phyloP scores from a whole-genome alignment of 148 eudicot genomes.

The Rhododendron kiyosumense region DNA sequence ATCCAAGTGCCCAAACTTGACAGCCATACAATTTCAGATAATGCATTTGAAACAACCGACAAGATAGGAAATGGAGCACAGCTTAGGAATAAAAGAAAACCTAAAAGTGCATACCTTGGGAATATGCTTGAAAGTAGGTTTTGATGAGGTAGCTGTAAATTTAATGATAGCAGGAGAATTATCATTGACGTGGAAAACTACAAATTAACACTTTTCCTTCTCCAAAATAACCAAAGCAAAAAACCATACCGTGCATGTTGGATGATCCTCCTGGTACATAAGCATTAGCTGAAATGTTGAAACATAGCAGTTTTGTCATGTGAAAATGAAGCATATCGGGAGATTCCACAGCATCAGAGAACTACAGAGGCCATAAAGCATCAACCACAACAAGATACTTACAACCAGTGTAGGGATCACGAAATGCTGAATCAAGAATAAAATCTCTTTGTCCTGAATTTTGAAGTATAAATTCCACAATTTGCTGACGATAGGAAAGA shows the following conservation, averaged over 20 bases:
- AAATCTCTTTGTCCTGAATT: conserved; percentile 74
- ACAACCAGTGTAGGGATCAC: conserved; percentile 98
- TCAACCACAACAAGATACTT: conserved; percentile 21
- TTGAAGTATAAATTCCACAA: conserved; percentile 84
- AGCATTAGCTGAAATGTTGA: conserved; percentile 72
- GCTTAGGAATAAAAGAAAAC: background rate
- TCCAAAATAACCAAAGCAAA: background rate
- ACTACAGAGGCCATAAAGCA: background rate
- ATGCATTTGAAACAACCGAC: background rate
- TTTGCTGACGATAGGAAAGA: conserved; percentile 78
- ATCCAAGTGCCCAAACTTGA: conserved; percentile 3
- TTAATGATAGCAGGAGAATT: background rate
- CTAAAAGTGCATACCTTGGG: conserved; percentile 57
- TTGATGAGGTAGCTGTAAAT: conserved; percentile 43
- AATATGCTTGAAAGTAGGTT: conserved; percentile 82
- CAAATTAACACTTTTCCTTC: background rate
- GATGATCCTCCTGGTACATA: conserved; percentile 82
- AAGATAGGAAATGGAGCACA: background rate
- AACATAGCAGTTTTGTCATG: background rate
- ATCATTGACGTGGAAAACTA: background rate
- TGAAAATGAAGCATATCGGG: conserved; percentile 11
- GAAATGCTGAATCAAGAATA: conserved; percentile 71
- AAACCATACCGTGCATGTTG: conserved; percentile 41
- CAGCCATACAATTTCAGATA: conserved; percentile 6
- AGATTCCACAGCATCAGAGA: background rate